Base-by-base conservation (phyloP, 2,329 filamentous ascomycete species). In the Xylariaceae sp. region DNA sequence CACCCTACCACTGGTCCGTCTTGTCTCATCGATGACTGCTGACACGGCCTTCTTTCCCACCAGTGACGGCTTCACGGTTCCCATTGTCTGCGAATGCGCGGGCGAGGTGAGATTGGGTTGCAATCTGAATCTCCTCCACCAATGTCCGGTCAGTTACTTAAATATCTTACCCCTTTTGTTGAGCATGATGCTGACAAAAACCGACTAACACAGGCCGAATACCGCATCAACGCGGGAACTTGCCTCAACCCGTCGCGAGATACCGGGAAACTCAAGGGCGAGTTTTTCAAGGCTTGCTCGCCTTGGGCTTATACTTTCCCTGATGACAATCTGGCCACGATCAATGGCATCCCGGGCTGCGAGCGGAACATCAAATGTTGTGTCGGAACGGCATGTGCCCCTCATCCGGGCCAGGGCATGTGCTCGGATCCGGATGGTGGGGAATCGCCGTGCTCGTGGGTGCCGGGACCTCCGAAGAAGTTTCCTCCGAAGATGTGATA, bases 61-160 rank as follows among this genome's bases (percentile, higher is more conserved):
- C 23, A 69, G 66, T 2, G 67, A 68, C 30, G 67, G 56, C 9
- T 69, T 69, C 55, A 66, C 67, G 4, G 62, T 69, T 1, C 67
- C 67, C 9, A 60, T 69, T 37, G 61, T 64, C 39, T 69, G 67
- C 44, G 56, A 57, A 37, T 69, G 67, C 35, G 56, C 57, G 4
- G 9, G 34, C 11, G 4, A 34, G 1, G 59, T 66, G 4, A 48
- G 49, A 8, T 41, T 66, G 8, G 66, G 67, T 30, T 69, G 67
- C 56, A 69, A 69, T 50, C 53, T 68, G 3, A 50, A 68, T 23
- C 52, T 69, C 45, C 57, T 65, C 50, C 30, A 61, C 1, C 55
- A 53, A 11, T 69, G 67, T 15, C 66, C 65, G 45, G 65, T 67
- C 5, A 34, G 65, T 65, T 4, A n/a, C 35, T n/a, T 30, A 3